A percentile compares a stretch with the other conserved stretches of the same genome.
Evolutionary conservation across 192 early-diverging fungal species (phyloP).

Genomic region (Chytriomyces sp.): DNA sequence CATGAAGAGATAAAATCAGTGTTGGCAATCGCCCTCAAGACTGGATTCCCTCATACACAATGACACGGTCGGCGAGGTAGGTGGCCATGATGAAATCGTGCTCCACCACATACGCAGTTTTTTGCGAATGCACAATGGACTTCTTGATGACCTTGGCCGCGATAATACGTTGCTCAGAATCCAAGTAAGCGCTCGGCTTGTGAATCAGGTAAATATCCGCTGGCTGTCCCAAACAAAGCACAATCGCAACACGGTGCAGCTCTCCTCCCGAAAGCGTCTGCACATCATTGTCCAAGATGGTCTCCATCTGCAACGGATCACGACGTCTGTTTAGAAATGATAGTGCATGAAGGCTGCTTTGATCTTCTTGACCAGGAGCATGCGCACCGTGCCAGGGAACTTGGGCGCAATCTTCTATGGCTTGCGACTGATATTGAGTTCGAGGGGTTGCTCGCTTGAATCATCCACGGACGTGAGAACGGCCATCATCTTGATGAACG

Average conservation of each 20-base stretch:
- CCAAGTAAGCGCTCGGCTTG: conserved; percentile 96
- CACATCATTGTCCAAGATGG: conserved; percentile 86
- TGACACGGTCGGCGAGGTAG: conserved; percentile 93
- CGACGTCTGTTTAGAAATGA: conserved; percentile 96
- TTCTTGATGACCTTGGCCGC: conserved; percentile 98
- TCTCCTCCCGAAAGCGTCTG: conserved; percentile 90
- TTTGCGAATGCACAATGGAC: conserved; percentile 93
- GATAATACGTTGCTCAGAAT: conserved; percentile 99
- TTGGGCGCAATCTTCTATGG: conserved; percentile 97
- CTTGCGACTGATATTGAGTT: conserved; percentile 91
- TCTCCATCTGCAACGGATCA: conserved; percentile 90
- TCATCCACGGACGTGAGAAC: conserved; percentile 75
- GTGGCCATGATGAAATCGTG: conserved; percentile 99
- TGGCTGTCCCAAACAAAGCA: conserved; percentile 80
- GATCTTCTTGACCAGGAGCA: conserved; percentile 89
- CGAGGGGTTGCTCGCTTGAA: conserved; percentile 72
- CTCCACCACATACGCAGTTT: conserved; percentile 97
- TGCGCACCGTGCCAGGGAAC: conserved; percentile 88
- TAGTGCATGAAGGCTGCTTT: conserved; percentile 79
- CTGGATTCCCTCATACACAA: conserved; percentile 91
- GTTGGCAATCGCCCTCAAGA: conserved; percentile 80
- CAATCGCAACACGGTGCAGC: conserved; percentile 97
- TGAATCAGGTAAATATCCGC: conserved; percentile 98
- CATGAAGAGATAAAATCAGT: conserved; percentile 44
- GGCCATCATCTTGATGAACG: conserved; percentile 92